Base-by-base conservation (phyloP, 2,329 filamentous ascomycete species). In the Pezicula neosporulosa region DNA sequence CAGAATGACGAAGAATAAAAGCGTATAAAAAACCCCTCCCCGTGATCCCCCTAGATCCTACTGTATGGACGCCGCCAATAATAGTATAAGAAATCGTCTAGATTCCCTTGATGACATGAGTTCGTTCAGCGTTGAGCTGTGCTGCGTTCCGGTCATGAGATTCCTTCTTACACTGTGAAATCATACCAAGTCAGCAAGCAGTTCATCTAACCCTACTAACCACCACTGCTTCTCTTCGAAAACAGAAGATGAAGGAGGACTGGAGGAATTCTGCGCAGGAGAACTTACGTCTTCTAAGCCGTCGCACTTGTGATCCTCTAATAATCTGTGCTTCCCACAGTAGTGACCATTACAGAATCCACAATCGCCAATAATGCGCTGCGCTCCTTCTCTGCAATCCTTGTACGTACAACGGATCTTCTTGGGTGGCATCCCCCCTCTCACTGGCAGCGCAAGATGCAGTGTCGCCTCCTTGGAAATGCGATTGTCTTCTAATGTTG, bases 311-410 rank as follows among this genome's bases (percentile, higher is more conserved):
- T 99, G 94, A 63, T 93, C 89, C 72, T 99, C 94, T 58, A 97
- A 74, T 74, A 97, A 81, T 51, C 94, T 82, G 74, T 99, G 94
- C 76, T 91, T 96, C 63, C 90, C 90, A 74, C 94, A 99, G 77
- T 90, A 97, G 69, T 95, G 89, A 43, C 92, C 91, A 50, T 87
- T 79, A 77, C 94, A 99, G 78, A 97, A 97, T 55, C 85, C 87
- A 74, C 94, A 99, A 76, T 97, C 93, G 49, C 94, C 94, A 53
- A 97, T 89, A 65, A 99, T 97, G 59, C 90, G 87, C 72, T 97
- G 92, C 15, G 91, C 92, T 28, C 82, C 81, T 63, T 90, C 86
- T 68, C 85, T 90, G 83, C 94, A 97, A 62, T 91, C 86, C 73
- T 93, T 92, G 76, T 89, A 91, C 59, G 80, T 87, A 78, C 94